A percentile compares a stretch with the other conserved stretches of the same genome.
phyloP scores from a whole-genome alignment of 805 yeast genomes.

The Yamadazyma sp. region DNA sequence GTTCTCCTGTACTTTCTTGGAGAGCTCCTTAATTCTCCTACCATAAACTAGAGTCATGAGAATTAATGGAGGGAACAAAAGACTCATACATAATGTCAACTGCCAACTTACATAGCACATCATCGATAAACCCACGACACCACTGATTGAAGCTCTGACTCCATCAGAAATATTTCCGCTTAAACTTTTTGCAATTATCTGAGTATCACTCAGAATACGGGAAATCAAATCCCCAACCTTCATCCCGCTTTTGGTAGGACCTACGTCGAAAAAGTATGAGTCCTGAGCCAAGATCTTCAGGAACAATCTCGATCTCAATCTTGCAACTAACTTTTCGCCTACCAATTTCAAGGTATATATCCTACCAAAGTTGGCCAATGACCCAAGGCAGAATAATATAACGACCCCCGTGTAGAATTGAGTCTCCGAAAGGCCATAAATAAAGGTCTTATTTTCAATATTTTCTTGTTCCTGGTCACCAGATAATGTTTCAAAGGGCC shows the following conservation, averaged over 20 bases:
- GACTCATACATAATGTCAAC: conserved; percentile 75
- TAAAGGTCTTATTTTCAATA: conserved; percentile 9
- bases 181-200: conserved; percentile 79
- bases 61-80: conserved; percentile 81
- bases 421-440: conserved; percentile 59
- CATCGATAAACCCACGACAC: conserved; percentile 85
- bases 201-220: conserved; percentile 83
- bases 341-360: conserved; percentile 70
- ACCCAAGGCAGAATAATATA: conserved; percentile 67
- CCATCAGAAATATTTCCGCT: conserved; percentile 93
- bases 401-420: conserved; percentile 65
- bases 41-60: conserved; percentile 83
- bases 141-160: conserved; percentile 77
- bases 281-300: conserved; percentile 80
- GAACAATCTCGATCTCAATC: conserved; percentile 74
- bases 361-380: conserved; percentile 78
- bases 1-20: conserved; percentile 77
- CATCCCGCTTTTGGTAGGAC: conserved; percentile 47
- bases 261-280: conserved; percentile 83
- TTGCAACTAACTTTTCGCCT: conserved; percentile 86
- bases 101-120: conserved; percentile 86
- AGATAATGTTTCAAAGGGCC: conserved; percentile 19
- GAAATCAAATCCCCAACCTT: conserved; percentile 92
- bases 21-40: conserved; percentile 66
- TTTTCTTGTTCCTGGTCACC: conserved; percentile 1